These are phyloP conservation scores for Ogataea siamensis DNA, from an alignment of 805 yeast genomes.

Conservation along the genomic window DNA sequence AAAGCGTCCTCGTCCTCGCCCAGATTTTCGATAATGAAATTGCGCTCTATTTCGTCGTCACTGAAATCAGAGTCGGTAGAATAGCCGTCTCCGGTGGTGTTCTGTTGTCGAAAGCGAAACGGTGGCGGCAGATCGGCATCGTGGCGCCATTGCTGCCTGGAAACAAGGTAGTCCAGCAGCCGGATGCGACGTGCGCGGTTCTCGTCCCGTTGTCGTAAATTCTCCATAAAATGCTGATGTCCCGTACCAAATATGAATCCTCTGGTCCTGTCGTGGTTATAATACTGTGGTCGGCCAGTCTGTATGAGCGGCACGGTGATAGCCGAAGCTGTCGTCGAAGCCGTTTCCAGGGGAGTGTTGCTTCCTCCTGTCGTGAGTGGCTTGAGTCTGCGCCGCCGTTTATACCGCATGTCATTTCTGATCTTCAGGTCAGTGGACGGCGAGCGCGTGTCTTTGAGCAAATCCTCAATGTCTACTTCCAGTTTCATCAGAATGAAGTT, in stretches of 20 bases:
- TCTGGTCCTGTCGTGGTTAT: slow-evolving; percentile 17
- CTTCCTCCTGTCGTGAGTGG: slow-evolving; percentile 14
- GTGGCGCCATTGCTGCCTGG: slow-evolving; percentile 22
- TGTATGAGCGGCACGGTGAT: slow-evolving; percentile 2
- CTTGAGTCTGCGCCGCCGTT: slow-evolving; percentile 29
- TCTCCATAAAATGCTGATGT: slow-evolving; percentile 18
- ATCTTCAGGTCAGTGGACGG: slow-evolving; percentile 18
- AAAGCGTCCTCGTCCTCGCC: slow-evolving; percentile 13
- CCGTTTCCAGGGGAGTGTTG: slow-evolving; percentile 7
- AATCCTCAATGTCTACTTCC: slow-evolving; percentile 31
- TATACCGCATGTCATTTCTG: slow-evolving; percentile 31
- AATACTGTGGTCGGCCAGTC: slow-evolving; percentile 14
- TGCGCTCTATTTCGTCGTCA: slow-evolving; percentile 18
- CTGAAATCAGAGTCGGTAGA: slow-evolving; percentile 20
- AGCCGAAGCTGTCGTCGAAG: background rate
- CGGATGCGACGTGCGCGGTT: slow-evolving; percentile 23
- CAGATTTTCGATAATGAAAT: slow-evolving; percentile 14
- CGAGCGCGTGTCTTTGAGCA: slow-evolving; percentile 21
- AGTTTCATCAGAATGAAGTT: slow-evolving; percentile 32
- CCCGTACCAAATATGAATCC: slow-evolving; percentile 21
- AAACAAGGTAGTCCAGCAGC: slow-evolving; percentile 21
- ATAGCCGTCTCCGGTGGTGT: slow-evolving; percentile 13
- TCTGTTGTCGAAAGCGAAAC: slow-evolving; percentile 11
- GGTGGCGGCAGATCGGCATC: slow-evolving; percentile 19
- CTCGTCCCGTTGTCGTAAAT: slow-evolving; percentile 17